Percentiles rank a stretch among this genome's conserved stretches.
Evolutionary conservation across 768 basidiomycete genomes (phyloP).

Genomic region (Dioszegia hungarica): DNA sequence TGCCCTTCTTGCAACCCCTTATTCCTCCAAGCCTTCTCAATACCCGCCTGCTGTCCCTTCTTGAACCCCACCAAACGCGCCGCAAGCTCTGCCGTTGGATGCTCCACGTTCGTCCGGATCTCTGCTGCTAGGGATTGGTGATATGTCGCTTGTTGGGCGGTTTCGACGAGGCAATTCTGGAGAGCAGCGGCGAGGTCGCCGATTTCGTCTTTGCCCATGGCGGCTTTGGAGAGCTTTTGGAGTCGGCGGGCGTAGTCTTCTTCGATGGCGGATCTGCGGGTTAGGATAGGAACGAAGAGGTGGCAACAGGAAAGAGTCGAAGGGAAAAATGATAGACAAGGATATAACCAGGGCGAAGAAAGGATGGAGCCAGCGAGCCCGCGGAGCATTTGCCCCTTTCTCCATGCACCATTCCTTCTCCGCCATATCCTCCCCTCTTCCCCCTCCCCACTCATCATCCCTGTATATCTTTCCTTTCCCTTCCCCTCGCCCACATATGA

Average conservation of each 20-base stretch:
- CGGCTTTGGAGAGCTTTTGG: slow-evolving; percentile 66
- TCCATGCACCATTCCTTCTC: no score
- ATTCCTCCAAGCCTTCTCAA: slow-evolving; percentile 86
- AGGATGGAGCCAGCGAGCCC: no score
- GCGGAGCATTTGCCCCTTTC: no score
- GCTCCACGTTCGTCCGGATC: slow-evolving; percentile 70
- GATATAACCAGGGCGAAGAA: no score
- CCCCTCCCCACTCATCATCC: no score
- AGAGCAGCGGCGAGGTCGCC: slow-evolving; percentile 79
- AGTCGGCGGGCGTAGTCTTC: slow-evolving; percentile 91
- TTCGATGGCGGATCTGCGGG: slow-evolving; percentile 72
- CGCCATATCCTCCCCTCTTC: no score
- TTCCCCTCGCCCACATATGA: no score
- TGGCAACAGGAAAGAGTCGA: no score
- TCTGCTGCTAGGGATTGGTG: slow-evolving; percentile 72
- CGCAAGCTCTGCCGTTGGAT: slow-evolving; percentile 29
- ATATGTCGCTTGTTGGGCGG: slow-evolving; percentile 69
- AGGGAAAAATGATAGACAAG: no score
- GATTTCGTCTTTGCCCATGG: slow-evolving; percentile 83
- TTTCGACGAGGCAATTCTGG: slow-evolving; percentile 74
- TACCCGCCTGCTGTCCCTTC: slow-evolving; percentile 57
- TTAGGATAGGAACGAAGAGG: not conserved
- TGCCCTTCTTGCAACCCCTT: slow-evolving; percentile 82
- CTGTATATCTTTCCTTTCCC: no score
- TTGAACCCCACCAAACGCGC: slow-evolving; percentile 36